These are phyloP conservation scores for Podospora comata DNA, from an alignment of 495 filamentous ascomycete genomes.

Conservation along the genomic window DNA sequence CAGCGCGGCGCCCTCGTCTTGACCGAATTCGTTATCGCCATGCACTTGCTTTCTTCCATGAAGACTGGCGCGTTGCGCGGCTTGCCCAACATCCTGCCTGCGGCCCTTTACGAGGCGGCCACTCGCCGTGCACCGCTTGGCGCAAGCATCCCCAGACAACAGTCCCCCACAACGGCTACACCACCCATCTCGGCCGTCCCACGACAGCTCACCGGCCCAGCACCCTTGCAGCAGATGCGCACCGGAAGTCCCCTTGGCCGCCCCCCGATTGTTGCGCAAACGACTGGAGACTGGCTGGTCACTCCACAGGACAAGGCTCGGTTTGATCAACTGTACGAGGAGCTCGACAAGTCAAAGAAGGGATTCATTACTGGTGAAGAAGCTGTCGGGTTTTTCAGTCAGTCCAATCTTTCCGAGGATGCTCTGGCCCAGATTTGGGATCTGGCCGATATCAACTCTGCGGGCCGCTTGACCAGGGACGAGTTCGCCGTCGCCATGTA, in stretches of 20 bases:
- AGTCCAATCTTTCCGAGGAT: constrained; percentile 86
- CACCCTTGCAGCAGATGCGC: constrained; percentile 41
- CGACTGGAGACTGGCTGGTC: constrained; percentile 79
- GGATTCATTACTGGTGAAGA: constrained; percentile 89
- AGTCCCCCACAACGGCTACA: constrained; percentile 36
- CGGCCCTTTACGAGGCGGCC: constrained; percentile 88
- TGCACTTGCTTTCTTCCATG: constrained; percentile 91
- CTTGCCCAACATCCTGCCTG: constrained; percentile 77
- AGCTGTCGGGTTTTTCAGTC: constrained; percentile 90
- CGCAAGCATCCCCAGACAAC: constrained; percentile 30
- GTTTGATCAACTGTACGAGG: constrained; percentile 80
- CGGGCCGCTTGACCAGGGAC: constrained; percentile 78
- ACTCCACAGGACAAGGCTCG: constrained; percentile 75
- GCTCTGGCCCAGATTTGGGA: constrained; percentile 96
- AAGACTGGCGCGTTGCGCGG: constrained; percentile 76
- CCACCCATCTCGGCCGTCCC: constrained; percentile 43
- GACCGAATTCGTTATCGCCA: constrained; percentile 95
- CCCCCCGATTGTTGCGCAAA: constrained; percentile 55
- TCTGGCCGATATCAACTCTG: constrained; percentile 87
- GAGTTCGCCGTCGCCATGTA: constrained; percentile 99
- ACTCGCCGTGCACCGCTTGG: constrained; percentile 63
- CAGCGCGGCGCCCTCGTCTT: constrained; percentile 83
- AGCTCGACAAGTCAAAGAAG: constrained; percentile 71
- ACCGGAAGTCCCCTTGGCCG: constrained; percentile 70
- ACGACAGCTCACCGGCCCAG: constrained; percentile 46